Conservation (phyloP, 352 stramenopile species). For the Poterioochromonas sp. region DNA sequence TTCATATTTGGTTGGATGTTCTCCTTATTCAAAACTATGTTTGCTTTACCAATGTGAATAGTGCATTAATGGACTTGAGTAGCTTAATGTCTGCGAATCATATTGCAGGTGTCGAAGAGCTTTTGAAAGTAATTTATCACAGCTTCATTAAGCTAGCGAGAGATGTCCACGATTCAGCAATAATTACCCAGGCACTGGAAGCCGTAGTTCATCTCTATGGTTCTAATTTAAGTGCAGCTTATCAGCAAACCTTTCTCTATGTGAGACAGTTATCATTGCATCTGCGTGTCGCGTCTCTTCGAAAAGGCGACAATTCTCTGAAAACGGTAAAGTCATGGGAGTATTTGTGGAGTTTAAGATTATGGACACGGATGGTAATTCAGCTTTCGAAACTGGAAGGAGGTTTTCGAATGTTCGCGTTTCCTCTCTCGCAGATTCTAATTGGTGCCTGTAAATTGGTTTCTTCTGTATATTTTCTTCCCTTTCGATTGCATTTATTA, state of each 20-base stretch:
- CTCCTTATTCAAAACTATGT: neutral
- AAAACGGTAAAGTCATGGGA: slow-evolving; percentile 88
- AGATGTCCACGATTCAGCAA: slow-evolving; percentile 41
- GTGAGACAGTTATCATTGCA: slow-evolving; percentile 95
- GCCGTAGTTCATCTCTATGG: slow-evolving; percentile 96
- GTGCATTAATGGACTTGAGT: slow-evolving; percentile 46
- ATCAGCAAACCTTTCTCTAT: slow-evolving; percentile 99
- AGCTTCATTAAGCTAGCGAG: slow-evolving; percentile 35
- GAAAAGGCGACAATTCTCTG: slow-evolving; percentile 76
- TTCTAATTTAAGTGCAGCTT: slow-evolving; percentile 86
- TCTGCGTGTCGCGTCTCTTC: slow-evolving; percentile 85
- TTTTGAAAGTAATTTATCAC: slow-evolving; percentile 88
- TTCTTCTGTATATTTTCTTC: slow-evolving; percentile 61
- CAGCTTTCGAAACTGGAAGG: slow-evolving; percentile 32
- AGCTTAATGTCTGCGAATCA: slow-evolving; percentile 60
- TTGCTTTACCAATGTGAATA: slow-evolving; percentile 75
- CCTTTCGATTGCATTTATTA: slow-evolving; percentile 90
- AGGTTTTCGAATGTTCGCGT: slow-evolving; percentile 49
- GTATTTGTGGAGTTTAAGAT: slow-evolving; percentile 90
- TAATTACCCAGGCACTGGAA: slow-evolving; percentile 82
- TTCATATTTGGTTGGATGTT: too few species aligned
- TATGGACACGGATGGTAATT: slow-evolving; percentile 61
- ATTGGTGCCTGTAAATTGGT: slow-evolving; percentile 56
- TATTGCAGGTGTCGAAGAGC: slow-evolving; percentile 88
- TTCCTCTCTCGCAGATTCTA: slow-evolving; percentile 87